Conservation (phyloP, 768 basidiomycete species). For the Lenzites betulinus region DNA sequence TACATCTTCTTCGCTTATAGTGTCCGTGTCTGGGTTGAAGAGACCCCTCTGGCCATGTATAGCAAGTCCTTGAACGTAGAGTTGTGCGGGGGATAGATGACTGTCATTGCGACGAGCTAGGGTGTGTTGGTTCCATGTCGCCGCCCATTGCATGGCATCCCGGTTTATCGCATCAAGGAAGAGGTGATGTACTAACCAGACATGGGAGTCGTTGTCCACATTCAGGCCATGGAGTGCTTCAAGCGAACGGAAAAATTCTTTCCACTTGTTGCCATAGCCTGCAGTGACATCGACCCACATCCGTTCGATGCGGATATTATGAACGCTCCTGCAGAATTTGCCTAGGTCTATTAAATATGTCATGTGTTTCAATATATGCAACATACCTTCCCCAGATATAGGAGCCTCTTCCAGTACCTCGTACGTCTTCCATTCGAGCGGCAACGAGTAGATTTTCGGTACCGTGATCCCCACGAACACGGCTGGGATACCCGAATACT, state of each 20-base stretch:
- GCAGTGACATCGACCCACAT: constrained; percentile 34
- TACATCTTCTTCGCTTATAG: no score
- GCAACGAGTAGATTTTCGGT: constrained; percentile 39
- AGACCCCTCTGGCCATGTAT: neutral
- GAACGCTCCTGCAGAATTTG: constrained; percentile 27
- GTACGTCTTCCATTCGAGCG: constrained; percentile 35
- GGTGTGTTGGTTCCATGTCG: neutral
- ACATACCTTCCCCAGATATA: constrained; percentile 33
- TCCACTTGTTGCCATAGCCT: constrained; percentile 33
- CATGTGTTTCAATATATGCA: no score
- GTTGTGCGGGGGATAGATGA: neutral
- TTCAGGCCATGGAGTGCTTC: constrained; percentile 29
- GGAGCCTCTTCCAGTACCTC: constrained; percentile 33
- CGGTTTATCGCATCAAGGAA: constrained; percentile 22
- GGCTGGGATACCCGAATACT: constrained; percentile 33
- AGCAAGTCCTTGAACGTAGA: neutral
- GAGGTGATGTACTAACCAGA: constrained; percentile 31
- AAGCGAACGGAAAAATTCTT: constrained; percentile 28
- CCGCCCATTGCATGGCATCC: constrained; percentile 7
- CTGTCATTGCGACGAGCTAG: neutral
- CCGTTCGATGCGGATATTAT: constrained; percentile 32
- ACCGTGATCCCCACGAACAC: constrained; percentile 41
- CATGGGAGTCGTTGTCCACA: constrained; percentile 21
- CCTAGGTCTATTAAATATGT: neutral
- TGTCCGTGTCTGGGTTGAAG: neutral